Evolutionary conservation across 164 flowering plant genomes (phyloP), one percentile per base, ranked within the genome.

Genomic region (Umbellularia californica): DNA sequence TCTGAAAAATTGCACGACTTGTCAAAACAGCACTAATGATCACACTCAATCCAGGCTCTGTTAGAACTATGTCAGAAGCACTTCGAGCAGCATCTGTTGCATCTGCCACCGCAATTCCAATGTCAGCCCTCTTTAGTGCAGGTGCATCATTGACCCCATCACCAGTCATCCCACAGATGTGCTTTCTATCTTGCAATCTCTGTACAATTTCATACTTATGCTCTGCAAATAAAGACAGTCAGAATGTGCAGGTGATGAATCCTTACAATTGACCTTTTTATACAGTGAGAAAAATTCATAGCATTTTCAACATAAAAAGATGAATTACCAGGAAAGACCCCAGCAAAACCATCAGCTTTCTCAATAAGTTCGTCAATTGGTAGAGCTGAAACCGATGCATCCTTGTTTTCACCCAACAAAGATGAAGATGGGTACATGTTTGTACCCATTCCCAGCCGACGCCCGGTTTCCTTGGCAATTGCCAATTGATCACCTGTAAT

Each of bases 331-430:
- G 91, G 93, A 77, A 89, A 89, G 50, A 89, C 91, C 20, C 93
- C 93, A 75, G 93, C 93, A 82, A 89, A 89, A 63, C 92, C 92
- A 84, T 89, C 92, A 74, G 90, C 92, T 51, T 85, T 86, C 69
- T 87, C 90, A 69, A 89, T 86, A 68, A 89, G 88, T 33, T 89
- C 92, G 65, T 87, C 92, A 50, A 89, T 68, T 50, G 87, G 85
- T 5, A 86, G 65, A 55, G 78, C 79, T 19, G 83, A 35, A 72
- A 74, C 1, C 14, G 80, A 55, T 41, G 60, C 87, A 72, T 83
- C 86, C 80, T 81, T 85, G 70, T 22, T 70, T 58, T 83, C 84
- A 15, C 88, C 87, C 50, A 89, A 83, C 76, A 89, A 76, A 67
- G 88, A 77, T 66, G 89, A 85, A 65, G 92, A 87, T 9, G 89